Evolutionary conservation across 371 early-diverging fungal genomes (phyloP).

Genomic region (Coemansia sp.): DNA sequence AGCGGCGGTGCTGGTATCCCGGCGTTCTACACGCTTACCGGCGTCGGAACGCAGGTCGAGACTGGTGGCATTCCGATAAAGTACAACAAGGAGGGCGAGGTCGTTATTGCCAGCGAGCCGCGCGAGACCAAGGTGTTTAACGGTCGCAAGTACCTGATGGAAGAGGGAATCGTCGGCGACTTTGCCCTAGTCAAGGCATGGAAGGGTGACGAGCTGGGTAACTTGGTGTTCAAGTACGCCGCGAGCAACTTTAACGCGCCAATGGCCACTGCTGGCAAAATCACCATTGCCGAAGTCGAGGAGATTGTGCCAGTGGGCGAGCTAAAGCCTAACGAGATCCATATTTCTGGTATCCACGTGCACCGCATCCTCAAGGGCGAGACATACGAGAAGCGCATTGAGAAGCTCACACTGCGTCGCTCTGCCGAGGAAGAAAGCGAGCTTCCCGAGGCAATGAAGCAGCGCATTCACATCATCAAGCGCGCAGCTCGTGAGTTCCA

Average conservation of each 20-base stretch:
- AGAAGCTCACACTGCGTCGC: constrained; percentile 56
- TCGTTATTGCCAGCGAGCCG: constrained; percentile 55
- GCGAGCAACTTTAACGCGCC: constrained; percentile 71
- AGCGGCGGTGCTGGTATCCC: constrained; percentile 74
- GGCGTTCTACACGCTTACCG: constrained; percentile 69
- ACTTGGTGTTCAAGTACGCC: constrained; percentile 64
- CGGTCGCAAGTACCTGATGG: constrained; percentile 64
- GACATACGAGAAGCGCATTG: constrained; percentile 67
- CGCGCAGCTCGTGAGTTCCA: constrained; percentile 71
- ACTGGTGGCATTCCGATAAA: constrained; percentile 64
- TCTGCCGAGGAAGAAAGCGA: constrained; percentile 28
- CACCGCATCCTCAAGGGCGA: constrained; percentile 63
- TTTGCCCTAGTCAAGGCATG: constrained; percentile 70
- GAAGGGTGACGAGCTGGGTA: constrained; percentile 71
- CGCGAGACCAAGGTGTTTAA: constrained; percentile 57
- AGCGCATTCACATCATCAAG: constrained; percentile 63
- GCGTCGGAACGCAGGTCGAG: constrained; percentile 63
- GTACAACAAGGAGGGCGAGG: constrained; percentile 53
- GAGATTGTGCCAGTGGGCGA: constrained; percentile 69
- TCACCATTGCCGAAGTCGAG: constrained; percentile 71
- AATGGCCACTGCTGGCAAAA: constrained; percentile 60
- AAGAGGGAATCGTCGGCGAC: constrained; percentile 69
- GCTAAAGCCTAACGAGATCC: constrained; percentile 64
- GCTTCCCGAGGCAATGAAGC: constrained; percentile 47
- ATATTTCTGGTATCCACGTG: constrained; percentile 67